phyloP scores from a whole-genome alignment of 176 grass and related monocot genomes.

The Aechmea fasciata region DNA sequence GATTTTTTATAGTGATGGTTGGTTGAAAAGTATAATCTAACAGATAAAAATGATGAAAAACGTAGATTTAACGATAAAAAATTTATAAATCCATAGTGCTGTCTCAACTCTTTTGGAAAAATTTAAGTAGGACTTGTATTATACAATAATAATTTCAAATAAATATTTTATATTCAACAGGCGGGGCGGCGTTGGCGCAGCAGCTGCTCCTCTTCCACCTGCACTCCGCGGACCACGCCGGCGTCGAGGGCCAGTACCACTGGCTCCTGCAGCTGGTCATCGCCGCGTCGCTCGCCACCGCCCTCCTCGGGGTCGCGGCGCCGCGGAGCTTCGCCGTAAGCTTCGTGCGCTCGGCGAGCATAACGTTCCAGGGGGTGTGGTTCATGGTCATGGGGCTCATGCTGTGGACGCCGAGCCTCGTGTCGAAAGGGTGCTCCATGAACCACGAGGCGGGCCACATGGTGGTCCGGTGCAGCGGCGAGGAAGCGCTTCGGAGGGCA shows the following conservation, averaged over 20 bases:
- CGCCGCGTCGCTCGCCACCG: slow-evolving; percentile 53
- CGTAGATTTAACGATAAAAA: too few relatives aligned
- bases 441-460: slow-evolving; percentile 65
- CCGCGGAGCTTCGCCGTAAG: slow-evolving; percentile 51
- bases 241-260: slow-evolving; percentile 84
- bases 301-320: slow-evolving; percentile 41
- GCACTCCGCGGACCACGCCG: slow-evolving; percentile 69
- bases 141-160: too few relatives aligned
- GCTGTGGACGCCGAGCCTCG: slow-evolving; percentile 71
- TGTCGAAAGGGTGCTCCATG: slow-evolving; percentile 74
- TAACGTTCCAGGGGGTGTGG: slow-evolving; percentile 79
- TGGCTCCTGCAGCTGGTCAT: slow-evolving; percentile 67
- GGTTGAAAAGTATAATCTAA: too few relatives aligned
- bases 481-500: too few relatives aligned
- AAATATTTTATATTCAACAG: too few relatives aligned
- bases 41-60: too few relatives aligned
- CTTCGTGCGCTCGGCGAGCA: slow-evolving; percentile 58
- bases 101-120: too few relatives aligned
- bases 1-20: too few relatives aligned
- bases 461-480: slow-evolving; percentile 58
- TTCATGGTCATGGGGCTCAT: slow-evolving; percentile 79
- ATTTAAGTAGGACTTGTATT: too few relatives aligned
- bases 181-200: slow-evolving; percentile 33
- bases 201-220: slow-evolving; percentile 81
- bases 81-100: too few relatives aligned